Evolutionary conservation across 495 filamentous ascomycete species (phyloP), one percentile per base, ranked within the genome.

Genomic region (Penicillium canariense): DNA sequence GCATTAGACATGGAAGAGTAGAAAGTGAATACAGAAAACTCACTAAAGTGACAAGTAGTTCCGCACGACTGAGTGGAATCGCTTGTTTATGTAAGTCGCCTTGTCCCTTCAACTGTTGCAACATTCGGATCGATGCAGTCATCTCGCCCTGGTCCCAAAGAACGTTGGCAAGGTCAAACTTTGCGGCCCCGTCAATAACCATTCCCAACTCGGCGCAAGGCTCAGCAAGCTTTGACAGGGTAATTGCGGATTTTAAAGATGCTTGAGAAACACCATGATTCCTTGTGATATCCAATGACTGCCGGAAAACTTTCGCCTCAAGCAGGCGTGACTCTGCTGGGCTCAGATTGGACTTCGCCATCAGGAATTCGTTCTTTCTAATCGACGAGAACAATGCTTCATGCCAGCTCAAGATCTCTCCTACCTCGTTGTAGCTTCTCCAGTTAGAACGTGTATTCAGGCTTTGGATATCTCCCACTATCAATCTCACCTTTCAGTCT

Each of bases 121-220:
- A 83, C 79, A 97, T 91, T 35, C 83, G 78, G 44, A 99, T 96
- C 1, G 95, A 96, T 3, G 91, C 81, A n/a, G 85, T 81, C 79
- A 89, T 88, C 66, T 97, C 93, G 14, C 90, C 93, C 65, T 96
- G 88, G 50, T 93, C 91, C 94, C 94, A 99, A 12, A 99, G 74
- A 35, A 96, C 90, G 58, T 89, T 88, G 8, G 94, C 91, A 18
- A 86, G 80, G 67, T 97, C 94, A 39, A 89, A 79, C 54, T 82
- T 81, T 22, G 88, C 82, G 31, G 84, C 85, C 4, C 84, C 88
- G 55, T 87, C 85, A 44, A 96, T 82, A 56, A 84, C 80, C n/a
- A 96, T 71, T 0, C 87, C 89, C 45, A 88, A 66, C 0, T 80
- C 71, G 57, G 80, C 77, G 58, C 86, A 91, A 4, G 84, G 76